phyloP scores from a whole-genome alignment of 495 filamentous ascomycete genomes.

The Neurospora sp. region DNA sequence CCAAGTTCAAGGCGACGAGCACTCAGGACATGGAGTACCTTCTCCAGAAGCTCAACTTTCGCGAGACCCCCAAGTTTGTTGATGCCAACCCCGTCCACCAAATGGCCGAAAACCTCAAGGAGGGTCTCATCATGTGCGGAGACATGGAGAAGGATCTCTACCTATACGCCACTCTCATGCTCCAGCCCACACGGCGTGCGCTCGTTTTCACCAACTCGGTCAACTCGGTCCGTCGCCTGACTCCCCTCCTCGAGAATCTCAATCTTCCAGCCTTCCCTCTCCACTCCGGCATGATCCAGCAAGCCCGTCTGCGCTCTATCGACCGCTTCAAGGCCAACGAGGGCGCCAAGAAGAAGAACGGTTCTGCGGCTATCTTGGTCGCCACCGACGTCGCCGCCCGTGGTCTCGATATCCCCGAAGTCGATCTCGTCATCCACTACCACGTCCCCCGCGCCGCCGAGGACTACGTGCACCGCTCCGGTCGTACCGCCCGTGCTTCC shows the following conservation, averaged over 20 bases:
- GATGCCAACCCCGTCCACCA: slow-evolving; percentile 81
- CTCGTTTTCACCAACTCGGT: slow-evolving; percentile 95
- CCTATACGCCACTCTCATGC: slow-evolving; percentile 76
- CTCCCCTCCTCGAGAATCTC: slow-evolving; percentile 75
- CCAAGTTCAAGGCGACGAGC: slow-evolving; percentile 53
- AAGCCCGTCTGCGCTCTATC: slow-evolving; percentile 85
- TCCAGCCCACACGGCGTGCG: slow-evolving; percentile 67
- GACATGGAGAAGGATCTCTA: slow-evolving; percentile 96
- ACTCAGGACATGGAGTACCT: slow-evolving; percentile 83
- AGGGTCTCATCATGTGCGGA: slow-evolving; percentile 83
- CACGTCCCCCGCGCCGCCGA: slow-evolving; percentile 89
- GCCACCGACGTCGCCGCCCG: slow-evolving; percentile 96
- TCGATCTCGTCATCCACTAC: slow-evolving; percentile 86
- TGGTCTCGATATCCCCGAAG: slow-evolving; percentile 83
- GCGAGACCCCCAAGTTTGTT: slow-evolving; percentile 75
- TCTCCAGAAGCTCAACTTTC: slow-evolving; percentile 80
- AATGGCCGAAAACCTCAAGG: slow-evolving; percentile 76
- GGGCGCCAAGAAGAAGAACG: slow-evolving; percentile 13
- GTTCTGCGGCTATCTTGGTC: slow-evolving; percentile 59
- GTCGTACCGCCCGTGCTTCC: slow-evolving; percentile 81
- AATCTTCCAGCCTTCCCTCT: slow-evolving; percentile 66
- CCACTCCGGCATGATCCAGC: slow-evolving; percentile 92
- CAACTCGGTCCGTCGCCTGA: slow-evolving; percentile 76
- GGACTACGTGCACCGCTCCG: slow-evolving; percentile 90
- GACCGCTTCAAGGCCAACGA: slow-evolving; percentile 73